Base-by-base conservation (phyloP, 2,329 filamentous ascomycete genomes). In the Neurospora sp. region DNA sequence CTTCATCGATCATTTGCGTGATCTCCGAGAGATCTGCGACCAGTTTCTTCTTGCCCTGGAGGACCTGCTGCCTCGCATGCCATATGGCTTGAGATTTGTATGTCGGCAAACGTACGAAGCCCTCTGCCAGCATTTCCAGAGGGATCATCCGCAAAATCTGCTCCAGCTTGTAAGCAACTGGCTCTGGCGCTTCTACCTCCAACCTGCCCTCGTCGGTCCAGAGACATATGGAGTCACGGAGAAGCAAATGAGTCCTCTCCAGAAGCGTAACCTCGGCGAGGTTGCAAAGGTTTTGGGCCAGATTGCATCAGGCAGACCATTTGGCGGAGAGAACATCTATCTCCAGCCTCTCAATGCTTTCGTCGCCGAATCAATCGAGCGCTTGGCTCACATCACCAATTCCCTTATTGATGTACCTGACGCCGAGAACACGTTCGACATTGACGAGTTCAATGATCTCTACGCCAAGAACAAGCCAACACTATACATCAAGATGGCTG, bases 401-500 rank as follows among this genome's bases (percentile, higher is more conserved):
- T 88, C 91, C 40, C 81, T 98, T 72, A 93, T 99, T 74, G 88
- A 91, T 13, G 92, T 98, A 13, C 89, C 91, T 15, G 91, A 96
- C 76, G 92, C 93, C 0, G 96, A 99, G 80, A 86, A 89, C 68
- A 96, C 96, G 33, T 99, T 98, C 78, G 94, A 98, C 79, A 97
- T 99, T 78, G 96, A 99, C 78, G 96, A 98, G 79, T 99, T 96
- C 87, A 98, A 97, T 78, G 96, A 99, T 77, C 86, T 99, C 7
- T 98, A 98, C 78, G 92, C 95, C 70, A 94, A 96, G 79, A 96
- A 93, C 73, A 97, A 97, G 80, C 96, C 96, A 7, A 98, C 95
- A 0, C 85, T 99, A n/a, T 99, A 98, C 83, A 97, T 99, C 84
- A 99, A 99, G 82, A 95, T 99, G 88, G 88, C 92, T 17, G 96